Base-by-base conservation (phyloP, 2,329 filamentous ascomycete genomes). In the Colletotrichum aenigma region DNA sequence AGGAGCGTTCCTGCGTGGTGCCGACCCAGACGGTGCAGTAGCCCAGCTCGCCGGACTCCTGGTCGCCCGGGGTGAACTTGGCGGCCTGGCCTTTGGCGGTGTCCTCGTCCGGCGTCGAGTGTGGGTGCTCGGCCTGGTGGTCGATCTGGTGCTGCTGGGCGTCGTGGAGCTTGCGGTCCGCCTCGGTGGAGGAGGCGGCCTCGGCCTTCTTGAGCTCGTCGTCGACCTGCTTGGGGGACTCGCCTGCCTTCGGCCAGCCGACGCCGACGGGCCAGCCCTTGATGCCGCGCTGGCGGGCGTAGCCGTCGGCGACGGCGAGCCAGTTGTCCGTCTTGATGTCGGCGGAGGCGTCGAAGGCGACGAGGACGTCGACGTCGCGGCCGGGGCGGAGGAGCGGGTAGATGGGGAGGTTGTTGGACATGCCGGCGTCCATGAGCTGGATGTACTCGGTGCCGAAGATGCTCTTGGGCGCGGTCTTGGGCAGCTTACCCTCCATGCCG, bases 21-120 rank as follows among this genome's bases (percentile, higher is more conserved):
- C 97, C 97, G 9, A 98, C 94, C 97, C 97, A 99, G 74, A 98
- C 91, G 24, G 96, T 98, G 86, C 97, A 98, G 86, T 96, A 97
- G 7, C 94, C 94, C 0, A 99, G 88, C 43, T 96, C 93, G n/a
- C 87, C 87, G 28, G 87, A 84, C 52, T 88, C 83, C 32, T 88
- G 84, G 24, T 87, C 82, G 15, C 86, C 86, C 9, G 85, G 83
- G 58, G 86, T 80, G 70, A 87, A 87, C 78, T 86, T 83, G 64
- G 82, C 76, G 62, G 83, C 82, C 28, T 84, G 79, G 10, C 83
- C 78, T 9, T 77, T 72, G 18, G 81, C 77, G 0, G 79, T 75
- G 76, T 82, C 79, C 9, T 72, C 48, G 18, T 78, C 73, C 52
- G 80, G 79, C 8, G 78, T 34, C 6, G 66, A 16, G 16, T 65